Percentiles rank a stretch among this genome's conserved stretches.
Evolutionary conservation across 441 rosid genomes (phyloP).

Genomic region (Breynia disticha): DNA sequence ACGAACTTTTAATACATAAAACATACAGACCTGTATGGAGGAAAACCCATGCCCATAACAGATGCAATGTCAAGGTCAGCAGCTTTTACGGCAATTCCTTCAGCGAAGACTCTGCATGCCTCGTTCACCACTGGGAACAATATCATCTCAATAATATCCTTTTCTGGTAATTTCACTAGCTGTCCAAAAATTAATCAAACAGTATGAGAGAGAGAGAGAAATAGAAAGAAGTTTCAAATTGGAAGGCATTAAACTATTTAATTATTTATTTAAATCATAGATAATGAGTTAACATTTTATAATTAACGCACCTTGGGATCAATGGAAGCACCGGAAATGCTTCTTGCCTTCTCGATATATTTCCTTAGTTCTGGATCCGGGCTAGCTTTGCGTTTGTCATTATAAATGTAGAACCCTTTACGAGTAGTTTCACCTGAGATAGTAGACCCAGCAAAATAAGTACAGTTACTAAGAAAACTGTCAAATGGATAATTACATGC

Average conservation of each 20-base stretch:
- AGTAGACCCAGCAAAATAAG: background rate
- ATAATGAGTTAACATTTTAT: too few species aligned
- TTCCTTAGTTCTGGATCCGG: constrained; percentile 79
- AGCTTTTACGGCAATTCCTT: constrained; percentile 91
- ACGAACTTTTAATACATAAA: background rate
- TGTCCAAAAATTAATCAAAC: constrained; percentile 24
- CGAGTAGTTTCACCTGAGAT: constrained; percentile 69
- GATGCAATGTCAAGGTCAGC: constrained; percentile 87
- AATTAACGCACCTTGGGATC: constrained; percentile 53
- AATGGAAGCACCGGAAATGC: constrained; percentile 52
- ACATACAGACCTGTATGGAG: constrained; percentile 65
- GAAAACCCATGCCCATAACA: constrained; percentile 96
- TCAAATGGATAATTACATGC: constrained; percentile 9
- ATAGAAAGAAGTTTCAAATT: background rate
- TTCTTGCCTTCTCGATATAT: constrained; percentile 74
- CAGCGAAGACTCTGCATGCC: constrained; percentile 84
- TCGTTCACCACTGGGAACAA: constrained; percentile 97
- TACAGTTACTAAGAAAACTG: too few species aligned
- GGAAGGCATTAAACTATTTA: too few species aligned
- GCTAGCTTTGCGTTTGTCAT: constrained; percentile 71
- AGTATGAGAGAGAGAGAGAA: constrained; percentile 1
- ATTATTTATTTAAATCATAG: too few species aligned
- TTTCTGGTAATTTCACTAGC: constrained; percentile 62
- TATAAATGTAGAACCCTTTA: constrained; percentile 81
- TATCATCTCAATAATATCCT: constrained; percentile 80